Base-by-base conservation (phyloP, 148 eudicot genomes). In the Diospyros lotus region DNA sequence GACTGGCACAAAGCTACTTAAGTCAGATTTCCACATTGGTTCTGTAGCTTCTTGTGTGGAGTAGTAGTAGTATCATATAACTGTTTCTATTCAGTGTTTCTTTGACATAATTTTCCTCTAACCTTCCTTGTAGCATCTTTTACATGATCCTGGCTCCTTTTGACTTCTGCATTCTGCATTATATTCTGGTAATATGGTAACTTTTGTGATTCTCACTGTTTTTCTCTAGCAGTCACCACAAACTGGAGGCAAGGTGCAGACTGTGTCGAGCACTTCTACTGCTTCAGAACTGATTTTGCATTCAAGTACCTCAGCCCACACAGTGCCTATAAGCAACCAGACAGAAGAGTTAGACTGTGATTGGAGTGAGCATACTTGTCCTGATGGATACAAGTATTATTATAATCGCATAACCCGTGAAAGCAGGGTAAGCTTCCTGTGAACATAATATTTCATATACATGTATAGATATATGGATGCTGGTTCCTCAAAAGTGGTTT, bases 361-460 rank as follows among this genome's bases (percentile, higher is more conserved):
- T 66, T 92, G 97, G 98, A 92, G 97, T 76, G 94, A 92, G 71
- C 97, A 95, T 78, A 86, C 87, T 44, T 89, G 96, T 80, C 98
- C 98, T 43, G 98, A 95, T 82, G 94, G 97, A 77, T 59, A 81
- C 82, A 79, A 79, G 58, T 95, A 95, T 71, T 92, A 90, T 69
- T 92, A 80, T 66, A 95, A 95, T 74, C 84, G 96, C 77, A 82
- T 74, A 45, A 89, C 96, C 40, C 86, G 84, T 85, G 98, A 90
- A 82, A 94, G 97, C 89, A 77, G 88, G 83, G 98, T 94, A 86
- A 83, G 77, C 60, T n/a, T 48, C 56, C 59, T 38, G 28, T 28
- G 28, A 28, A 28, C 28, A 28, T 28, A 50, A 39, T 55, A 71
- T 51, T 18, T 44, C 4, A 44, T 18, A 68, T 6, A 15, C 17